These are phyloP conservation scores for Curvularia sp. DNA, from an alignment of 2,329 filamentous ascomycete genomes.

Conservation along the genomic window DNA sequence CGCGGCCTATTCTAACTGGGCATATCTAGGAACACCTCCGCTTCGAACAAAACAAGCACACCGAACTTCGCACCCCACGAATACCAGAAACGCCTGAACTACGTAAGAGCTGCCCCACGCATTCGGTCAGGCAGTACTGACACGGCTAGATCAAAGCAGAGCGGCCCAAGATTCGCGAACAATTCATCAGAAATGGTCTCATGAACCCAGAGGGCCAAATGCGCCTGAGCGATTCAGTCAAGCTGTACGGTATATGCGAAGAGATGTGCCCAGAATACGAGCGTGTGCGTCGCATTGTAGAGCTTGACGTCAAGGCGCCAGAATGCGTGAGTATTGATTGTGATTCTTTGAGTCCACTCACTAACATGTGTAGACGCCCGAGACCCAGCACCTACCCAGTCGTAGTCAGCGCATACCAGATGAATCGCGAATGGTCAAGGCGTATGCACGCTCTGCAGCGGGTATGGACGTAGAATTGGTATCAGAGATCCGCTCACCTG, in stretches of 20 bases:
- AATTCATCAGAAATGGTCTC: constrained; percentile 41
- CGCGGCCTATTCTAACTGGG: constrained; percentile 34
- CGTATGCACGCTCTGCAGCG: constrained; percentile 67
- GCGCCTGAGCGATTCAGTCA: constrained; percentile 66
- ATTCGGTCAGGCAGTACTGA: constrained; percentile 17
- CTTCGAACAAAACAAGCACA: constrained; percentile 22
- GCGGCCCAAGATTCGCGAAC: constrained; percentile 46
- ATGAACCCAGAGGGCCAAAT: constrained; percentile 65
- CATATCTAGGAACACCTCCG: constrained; percentile 16
- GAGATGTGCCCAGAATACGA: constrained; percentile 72
- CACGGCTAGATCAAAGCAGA: constrained; percentile 51
- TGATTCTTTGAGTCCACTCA: neutral
- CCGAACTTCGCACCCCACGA: constrained; percentile 35
- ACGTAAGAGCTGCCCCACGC: constrained; percentile 26
- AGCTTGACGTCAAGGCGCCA: constrained; percentile 66
- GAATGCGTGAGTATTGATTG: constrained; percentile 55
- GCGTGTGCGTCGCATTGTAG: constrained; percentile 65
- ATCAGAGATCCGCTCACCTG: constrained; percentile 67
- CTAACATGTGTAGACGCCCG: constrained; percentile 29
- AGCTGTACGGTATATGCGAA: constrained; percentile 65
- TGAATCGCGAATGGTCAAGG: constrained; percentile 67
- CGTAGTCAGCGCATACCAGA: constrained; percentile 51
- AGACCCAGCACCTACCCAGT: constrained; percentile 40
- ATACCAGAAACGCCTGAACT: constrained; percentile 33
- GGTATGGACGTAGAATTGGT: constrained; percentile 69